phyloP scores from a whole-genome alignment of 495 filamentous ascomycete genomes.

The Aspergillus coremiiformis region DNA sequence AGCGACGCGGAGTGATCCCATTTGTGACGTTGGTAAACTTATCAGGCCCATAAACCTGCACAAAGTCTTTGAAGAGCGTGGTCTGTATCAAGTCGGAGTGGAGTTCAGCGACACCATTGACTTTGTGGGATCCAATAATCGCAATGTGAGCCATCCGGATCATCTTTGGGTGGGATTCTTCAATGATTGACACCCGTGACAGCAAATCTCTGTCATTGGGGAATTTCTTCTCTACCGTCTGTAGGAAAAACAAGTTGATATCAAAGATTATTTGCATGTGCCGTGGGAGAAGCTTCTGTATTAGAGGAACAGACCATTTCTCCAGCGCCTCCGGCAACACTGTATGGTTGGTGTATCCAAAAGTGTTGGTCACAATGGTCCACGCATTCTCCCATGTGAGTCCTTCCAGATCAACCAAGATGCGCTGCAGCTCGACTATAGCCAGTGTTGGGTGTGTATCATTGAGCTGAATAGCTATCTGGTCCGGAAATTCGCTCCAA shows the following conservation, averaged over 20 bases:
- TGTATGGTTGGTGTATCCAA: slow-evolving; percentile 97
- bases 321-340: slow-evolving; percentile 94
- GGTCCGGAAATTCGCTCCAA: slow-evolving; percentile 88
- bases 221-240: slow-evolving; percentile 79
- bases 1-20: slow-evolving; percentile 88
- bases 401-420: slow-evolving; percentile 81
- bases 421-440: slow-evolving; percentile 89
- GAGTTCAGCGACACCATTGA: slow-evolving; percentile 95
- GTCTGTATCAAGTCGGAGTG: slow-evolving; percentile 96
- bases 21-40: slow-evolving; percentile 99
- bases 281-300: slow-evolving; percentile 88
- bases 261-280: slow-evolving; percentile 98
- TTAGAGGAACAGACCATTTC: slow-evolving; percentile 93
- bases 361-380: slow-evolving; percentile 68
- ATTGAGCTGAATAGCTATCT: slow-evolving; percentile 95
- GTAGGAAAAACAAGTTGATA: slow-evolving; percentile 91
- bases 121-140: slow-evolving; percentile 96
- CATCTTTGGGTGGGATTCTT: slow-evolving; percentile 97
- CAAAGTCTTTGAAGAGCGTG: slow-evolving; percentile 99
- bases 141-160: slow-evolving; percentile 94
- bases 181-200: slow-evolving; percentile 82
- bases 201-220: slow-evolving; percentile 85
- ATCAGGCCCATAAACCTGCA: slow-evolving; percentile 84
- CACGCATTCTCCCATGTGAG: slow-evolving; percentile 93
- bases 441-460: slow-evolving; percentile 96